phyloP scores from a whole-genome alignment of 805 yeast genomes.

The Candida mattraensis region DNA sequence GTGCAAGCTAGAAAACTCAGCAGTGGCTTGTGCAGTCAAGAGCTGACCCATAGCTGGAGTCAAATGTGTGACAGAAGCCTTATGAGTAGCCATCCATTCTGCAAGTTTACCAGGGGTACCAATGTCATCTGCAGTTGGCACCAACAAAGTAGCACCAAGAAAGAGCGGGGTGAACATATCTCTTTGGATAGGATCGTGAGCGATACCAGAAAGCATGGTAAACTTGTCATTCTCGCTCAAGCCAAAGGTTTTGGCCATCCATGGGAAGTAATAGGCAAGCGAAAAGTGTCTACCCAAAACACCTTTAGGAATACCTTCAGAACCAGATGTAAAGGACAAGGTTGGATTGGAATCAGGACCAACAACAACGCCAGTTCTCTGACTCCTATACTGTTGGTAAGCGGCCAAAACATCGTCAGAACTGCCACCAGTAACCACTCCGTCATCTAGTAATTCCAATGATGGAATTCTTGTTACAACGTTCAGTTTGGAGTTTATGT shows the following conservation, averaged over 20 bases:
- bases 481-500: slow-evolving; percentile 68
- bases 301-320: slow-evolving; percentile 98
- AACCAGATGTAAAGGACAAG: slow-evolving; percentile 92
- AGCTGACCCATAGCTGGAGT: slow-evolving; percentile 99
- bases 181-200: slow-evolving; percentile 99
- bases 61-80: slow-evolving; percentile 94
- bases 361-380: slow-evolving; percentile 83
- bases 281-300: slow-evolving; percentile 97
- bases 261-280: slow-evolving; percentile 94
- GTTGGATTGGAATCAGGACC: slow-evolving; percentile 99
- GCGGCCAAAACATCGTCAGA: slow-evolving; percentile 38
- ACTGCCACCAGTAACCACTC: slow-evolving; percentile 64
- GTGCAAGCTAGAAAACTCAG: slow-evolving; percentile 80
- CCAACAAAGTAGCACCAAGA: slow-evolving; percentile 88
- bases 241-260: slow-evolving; percentile 92
- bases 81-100: slow-evolving; percentile 91
- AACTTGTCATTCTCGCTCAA: slow-evolving; percentile 79
- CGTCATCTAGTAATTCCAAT: slow-evolving; percentile 75
- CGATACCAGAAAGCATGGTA: slow-evolving; percentile 98
- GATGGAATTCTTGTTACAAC: slow-evolving; percentile 75
- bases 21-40: slow-evolving; percentile 90
- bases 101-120: slow-evolving; percentile 98
- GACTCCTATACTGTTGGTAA: slow-evolving; percentile 45
- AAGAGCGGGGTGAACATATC: slow-evolving; percentile 98
- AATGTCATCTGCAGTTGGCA: slow-evolving; percentile 95